Conservation (phyloP, 768 basidiomycete genomes). For the Postia placenta region DNA sequence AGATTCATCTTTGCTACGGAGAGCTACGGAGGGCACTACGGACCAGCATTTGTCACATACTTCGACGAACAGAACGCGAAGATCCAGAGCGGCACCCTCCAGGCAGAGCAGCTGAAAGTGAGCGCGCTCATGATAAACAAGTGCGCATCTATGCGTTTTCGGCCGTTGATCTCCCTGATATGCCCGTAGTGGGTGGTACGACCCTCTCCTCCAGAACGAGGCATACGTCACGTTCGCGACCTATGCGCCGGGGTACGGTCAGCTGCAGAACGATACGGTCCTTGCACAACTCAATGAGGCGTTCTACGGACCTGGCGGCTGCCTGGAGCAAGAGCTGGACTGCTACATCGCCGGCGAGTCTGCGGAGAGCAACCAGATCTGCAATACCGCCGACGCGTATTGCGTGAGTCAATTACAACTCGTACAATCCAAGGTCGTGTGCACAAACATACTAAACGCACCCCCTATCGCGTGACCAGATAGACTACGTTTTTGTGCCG, state of each 20-base stretch:
- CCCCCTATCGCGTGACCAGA: not conserved
- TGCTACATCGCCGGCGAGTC: constrained; percentile 52
- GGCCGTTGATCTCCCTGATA: no score
- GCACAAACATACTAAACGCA: no score
- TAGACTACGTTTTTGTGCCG: not conserved
- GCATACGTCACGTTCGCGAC: constrained; percentile 57
- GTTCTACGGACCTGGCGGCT: constrained; percentile 44
- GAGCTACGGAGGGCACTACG: constrained; percentile 66
- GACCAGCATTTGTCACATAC: constrained; percentile 56
- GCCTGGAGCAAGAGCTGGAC: constrained; percentile 45
- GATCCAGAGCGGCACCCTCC: constrained; percentile 37
- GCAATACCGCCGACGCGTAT: constrained; percentile 43
- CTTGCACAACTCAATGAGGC: constrained; percentile 41
- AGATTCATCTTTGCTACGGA: constrained; percentile 60
- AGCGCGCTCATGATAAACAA: constrained; percentile 53
- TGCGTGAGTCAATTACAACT: constrained; percentile 48
- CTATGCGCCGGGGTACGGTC: constrained; percentile 62
- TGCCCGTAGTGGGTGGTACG: constrained; percentile 62
- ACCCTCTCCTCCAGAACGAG: constrained; percentile 56
- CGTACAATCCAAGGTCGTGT: not conserved
- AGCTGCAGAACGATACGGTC: constrained; percentile 42
- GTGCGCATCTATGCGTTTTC: no score
- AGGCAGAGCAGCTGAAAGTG: constrained; percentile 47
- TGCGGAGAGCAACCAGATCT: constrained; percentile 41
- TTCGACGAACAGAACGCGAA: constrained; percentile 56